These are phyloP conservation scores for Myriosclerotinia curreyana DNA, from an alignment of 2,329 filamentous ascomycete species.

Conservation along the genomic window DNA sequence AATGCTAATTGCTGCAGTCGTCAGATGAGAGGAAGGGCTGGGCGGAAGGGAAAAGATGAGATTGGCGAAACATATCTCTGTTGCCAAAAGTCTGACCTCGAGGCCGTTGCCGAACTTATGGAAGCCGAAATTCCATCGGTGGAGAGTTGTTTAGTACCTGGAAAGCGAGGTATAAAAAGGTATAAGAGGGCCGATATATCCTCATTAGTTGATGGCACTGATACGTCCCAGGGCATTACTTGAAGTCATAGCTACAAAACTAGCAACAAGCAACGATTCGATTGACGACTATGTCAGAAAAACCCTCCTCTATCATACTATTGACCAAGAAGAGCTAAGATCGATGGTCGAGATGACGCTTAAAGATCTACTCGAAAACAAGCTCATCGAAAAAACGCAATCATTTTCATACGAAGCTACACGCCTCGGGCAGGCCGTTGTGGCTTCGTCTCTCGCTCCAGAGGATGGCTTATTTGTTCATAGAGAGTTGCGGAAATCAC, in stretches of 20 bases:
- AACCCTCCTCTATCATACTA: slow-evolving; percentile 62
- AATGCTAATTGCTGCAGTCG: slow-evolving; percentile 45
- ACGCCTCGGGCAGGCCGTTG: slow-evolving; percentile 65
- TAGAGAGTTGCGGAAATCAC: slow-evolving; percentile 62
- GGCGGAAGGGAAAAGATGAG: slow-evolving; percentile 74
- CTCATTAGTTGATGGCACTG: not conserved
- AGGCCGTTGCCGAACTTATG: slow-evolving; percentile 67
- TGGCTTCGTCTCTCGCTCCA: slow-evolving; percentile 68
- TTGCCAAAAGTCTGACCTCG: slow-evolving; percentile 65
- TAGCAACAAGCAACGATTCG: slow-evolving; percentile 63
- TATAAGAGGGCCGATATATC: slow-evolving; percentile 35
- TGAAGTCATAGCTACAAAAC: slow-evolving; percentile 65
- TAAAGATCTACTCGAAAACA: slow-evolving; percentile 52
- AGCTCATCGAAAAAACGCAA: slow-evolving; percentile 52
- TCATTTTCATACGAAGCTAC: slow-evolving; percentile 58
- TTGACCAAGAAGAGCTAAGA: slow-evolving; percentile 49
- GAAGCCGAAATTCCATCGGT: slow-evolving; percentile 69
- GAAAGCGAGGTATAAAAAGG: slow-evolving; percentile 67
- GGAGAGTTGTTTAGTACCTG: slow-evolving; percentile 64
- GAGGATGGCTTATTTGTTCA: slow-evolving; percentile 74
- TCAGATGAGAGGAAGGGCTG: slow-evolving; percentile 77
- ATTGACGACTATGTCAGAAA: slow-evolving; percentile 66
- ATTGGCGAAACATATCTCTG: slow-evolving; percentile 76
- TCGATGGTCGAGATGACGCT: slow-evolving; percentile 58
- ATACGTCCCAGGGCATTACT: slow-evolving; percentile 58